Conservation (phyloP, 2,329 filamentous ascomycete genomes). For the Amesomyces nigricolor region DNA sequence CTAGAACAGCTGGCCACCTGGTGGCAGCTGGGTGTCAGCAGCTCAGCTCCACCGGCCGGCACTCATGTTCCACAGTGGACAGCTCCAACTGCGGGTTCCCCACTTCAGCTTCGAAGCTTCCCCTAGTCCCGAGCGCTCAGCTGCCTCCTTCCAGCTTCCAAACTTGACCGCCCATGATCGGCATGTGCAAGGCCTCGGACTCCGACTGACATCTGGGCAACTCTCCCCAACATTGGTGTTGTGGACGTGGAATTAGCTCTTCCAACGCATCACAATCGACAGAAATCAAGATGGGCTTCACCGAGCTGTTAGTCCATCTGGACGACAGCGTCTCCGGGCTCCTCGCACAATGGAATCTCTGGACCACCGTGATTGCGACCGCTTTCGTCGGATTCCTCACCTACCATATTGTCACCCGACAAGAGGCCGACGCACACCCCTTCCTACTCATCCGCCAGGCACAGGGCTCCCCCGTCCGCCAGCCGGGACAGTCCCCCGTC, state of each 20-base stretch:
- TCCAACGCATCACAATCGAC: background rate
- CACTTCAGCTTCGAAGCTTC: background rate
- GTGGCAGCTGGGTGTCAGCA: background rate
- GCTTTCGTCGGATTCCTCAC: constrained; percentile 61
- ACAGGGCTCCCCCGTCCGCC: constrained; percentile 68
- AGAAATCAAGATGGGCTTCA: constrained; percentile 26
- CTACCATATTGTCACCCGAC: constrained; percentile 63
- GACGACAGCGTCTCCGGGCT: constrained; percentile 66
- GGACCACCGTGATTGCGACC: constrained; percentile 67
- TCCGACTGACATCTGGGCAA: background rate
- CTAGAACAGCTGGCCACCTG: background rate
- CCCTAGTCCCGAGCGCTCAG: background rate
- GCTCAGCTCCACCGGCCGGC: background rate
- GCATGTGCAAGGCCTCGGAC: background rate
- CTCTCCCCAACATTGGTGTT: background rate
- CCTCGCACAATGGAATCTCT: constrained; percentile 74
- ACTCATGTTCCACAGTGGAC: background rate
- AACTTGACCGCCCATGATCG: background rate
- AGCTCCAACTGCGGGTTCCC: background rate
- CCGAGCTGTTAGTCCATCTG: constrained; percentile 58
- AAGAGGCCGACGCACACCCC: constrained; percentile 87
- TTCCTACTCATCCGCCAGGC: constrained; percentile 84
- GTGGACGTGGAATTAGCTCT: background rate
- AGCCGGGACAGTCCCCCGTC: constrained; percentile 76
- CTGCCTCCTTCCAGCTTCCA: background rate